Evolutionary conservation across 2,329 filamentous ascomycete genomes (phyloP).

Genomic region (Botrytis pseudocinerea): DNA sequence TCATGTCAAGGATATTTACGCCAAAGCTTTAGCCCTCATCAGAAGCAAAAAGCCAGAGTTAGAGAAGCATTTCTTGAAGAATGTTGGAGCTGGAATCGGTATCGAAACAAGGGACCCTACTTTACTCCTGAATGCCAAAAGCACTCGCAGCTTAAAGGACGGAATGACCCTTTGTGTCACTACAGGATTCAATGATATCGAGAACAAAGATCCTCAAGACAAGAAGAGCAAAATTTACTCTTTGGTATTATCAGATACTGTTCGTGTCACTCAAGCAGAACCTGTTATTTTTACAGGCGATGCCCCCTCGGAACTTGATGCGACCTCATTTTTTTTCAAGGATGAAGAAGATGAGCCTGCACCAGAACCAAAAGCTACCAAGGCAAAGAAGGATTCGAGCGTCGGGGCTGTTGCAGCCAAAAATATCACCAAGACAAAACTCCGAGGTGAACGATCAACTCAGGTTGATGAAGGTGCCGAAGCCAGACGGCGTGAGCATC

Average conservation of each 20-base stretch:
- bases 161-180: slow-evolving; percentile 95
- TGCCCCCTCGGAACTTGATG: slow-evolving; percentile 86
- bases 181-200: slow-evolving; percentile 85
- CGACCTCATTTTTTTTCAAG: slow-evolving; percentile 98
- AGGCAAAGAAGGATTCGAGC: slow-evolving; percentile 80
- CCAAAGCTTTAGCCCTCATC: slow-evolving; percentile 77
- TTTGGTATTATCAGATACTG: slow-evolving; percentile 86
- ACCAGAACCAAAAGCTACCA: slow-evolving; percentile 81
- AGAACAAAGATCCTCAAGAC: slow-evolving; percentile 83
- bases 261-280: slow-evolving; percentile 79
- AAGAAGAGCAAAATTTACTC: slow-evolving; percentile 89
- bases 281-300: slow-evolving; percentile 91
- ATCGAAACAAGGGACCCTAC: slow-evolving; percentile 87
- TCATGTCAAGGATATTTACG: slow-evolving; percentile 84
- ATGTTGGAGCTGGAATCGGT: slow-evolving; percentile 87
- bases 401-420: slow-evolving; percentile 88
- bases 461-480: slow-evolving; percentile 90
- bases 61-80: slow-evolving; percentile 93
- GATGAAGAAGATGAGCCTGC: slow-evolving; percentile 71
- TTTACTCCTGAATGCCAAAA: slow-evolving; percentile 84
- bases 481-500: slow-evolving; percentile 82
- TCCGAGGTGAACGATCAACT: slow-evolving; percentile 86
- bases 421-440: slow-evolving; percentile 91
- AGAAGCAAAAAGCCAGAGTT: slow-evolving; percentile 91
- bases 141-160: slow-evolving; percentile 78